These are phyloP conservation scores for Lactarius psammicola DNA, from an alignment of 768 basidiomycete species.

Conservation along the genomic window DNA sequence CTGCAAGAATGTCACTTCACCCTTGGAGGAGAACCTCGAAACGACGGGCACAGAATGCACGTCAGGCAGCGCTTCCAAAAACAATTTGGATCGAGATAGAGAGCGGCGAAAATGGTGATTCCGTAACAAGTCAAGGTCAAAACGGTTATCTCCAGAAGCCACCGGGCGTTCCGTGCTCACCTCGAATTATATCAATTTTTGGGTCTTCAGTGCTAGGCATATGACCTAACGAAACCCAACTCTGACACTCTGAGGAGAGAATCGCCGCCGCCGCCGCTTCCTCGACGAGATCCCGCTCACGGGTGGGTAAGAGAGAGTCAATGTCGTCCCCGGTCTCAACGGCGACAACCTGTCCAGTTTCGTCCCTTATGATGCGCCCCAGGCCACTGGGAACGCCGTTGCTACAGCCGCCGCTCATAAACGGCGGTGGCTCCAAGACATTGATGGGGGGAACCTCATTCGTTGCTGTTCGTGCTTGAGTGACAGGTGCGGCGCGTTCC, in stretches of 20 bases:
- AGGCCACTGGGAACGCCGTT: constrained; percentile 11
- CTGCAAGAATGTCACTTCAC: constrained; percentile 66
- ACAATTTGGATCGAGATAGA: constrained; percentile 10
- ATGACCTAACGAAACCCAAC: constrained; percentile 21
- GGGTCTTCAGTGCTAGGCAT: constrained; percentile 10
- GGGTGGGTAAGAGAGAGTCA: background rate
- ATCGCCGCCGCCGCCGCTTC: constrained; percentile 10
- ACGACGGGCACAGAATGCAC: constrained; percentile 8
- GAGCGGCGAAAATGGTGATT: constrained; percentile 21
- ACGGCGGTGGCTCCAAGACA: background rate
- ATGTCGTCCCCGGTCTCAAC: constrained; percentile 23
- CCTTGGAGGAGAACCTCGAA: constrained; percentile 59
- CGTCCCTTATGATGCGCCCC: constrained; percentile 26
- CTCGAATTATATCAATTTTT: constrained; percentile 21
- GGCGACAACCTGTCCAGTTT: constrained; percentile 20
- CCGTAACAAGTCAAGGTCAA: constrained; percentile 23
- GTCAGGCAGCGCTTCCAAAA: constrained; percentile 24
- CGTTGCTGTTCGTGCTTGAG: constrained; percentile 23
- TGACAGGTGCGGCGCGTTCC: constrained; percentile 42
- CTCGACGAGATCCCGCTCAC: constrained; percentile 19
- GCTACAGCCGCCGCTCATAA: background rate
- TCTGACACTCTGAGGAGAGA: constrained; percentile 11
- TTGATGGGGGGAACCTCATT: constrained; percentile 21
- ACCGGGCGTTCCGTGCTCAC: constrained; percentile 23
- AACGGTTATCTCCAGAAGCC: constrained; percentile 29